A percentile compares a stretch with the other conserved stretches of the same genome.
phyloP scores from a whole-genome alignment of 2,329 filamentous ascomycete species.

The Penicillium decumbens region DNA sequence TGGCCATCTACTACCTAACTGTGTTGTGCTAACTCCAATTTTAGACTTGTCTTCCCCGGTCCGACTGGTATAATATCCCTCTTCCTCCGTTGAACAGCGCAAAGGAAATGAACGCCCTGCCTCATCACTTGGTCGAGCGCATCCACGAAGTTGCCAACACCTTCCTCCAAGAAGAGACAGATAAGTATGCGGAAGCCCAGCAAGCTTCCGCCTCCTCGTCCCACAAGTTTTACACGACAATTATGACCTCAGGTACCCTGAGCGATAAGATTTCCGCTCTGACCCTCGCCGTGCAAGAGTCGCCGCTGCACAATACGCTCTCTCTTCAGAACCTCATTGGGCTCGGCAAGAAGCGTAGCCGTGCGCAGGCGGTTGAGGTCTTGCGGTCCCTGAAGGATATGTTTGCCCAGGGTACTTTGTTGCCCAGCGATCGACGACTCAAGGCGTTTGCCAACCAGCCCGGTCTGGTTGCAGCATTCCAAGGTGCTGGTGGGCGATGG shows the following conservation, averaged over 20 bases:
- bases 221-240: constrained; percentile 92
- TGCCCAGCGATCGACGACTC: constrained; percentile 77
- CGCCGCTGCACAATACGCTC: constrained; percentile 85
- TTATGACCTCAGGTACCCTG: constrained; percentile 93
- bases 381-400: constrained; percentile 90
- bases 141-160: constrained; percentile 64
- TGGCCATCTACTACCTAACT: neutral
- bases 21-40: constrained; percentile 14
- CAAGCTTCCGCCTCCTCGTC: constrained; percentile 75
- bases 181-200: constrained; percentile 66
- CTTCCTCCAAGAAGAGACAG: constrained; percentile 72
- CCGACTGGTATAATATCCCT: constrained; percentile 63
- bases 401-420: constrained; percentile 77
- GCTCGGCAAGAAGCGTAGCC: constrained; percentile 86
- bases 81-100: constrained; percentile 52
- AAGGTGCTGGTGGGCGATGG: constrained; percentile 62
- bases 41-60: constrained; percentile 56
- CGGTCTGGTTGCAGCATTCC: constrained; percentile 65
- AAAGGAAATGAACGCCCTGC: constrained; percentile 44
- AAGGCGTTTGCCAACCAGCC: constrained; percentile 76
- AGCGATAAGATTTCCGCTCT: constrained; percentile 95
- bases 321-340: constrained; percentile 78
- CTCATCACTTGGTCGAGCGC: constrained; percentile 52
- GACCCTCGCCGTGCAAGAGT: constrained; percentile 91
- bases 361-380: constrained; percentile 88